A percentile compares a stretch with the other conserved stretches of the same genome.
Conservation (phyloP, 306 rosid species). For the Astragalus membranaceus region DNA sequence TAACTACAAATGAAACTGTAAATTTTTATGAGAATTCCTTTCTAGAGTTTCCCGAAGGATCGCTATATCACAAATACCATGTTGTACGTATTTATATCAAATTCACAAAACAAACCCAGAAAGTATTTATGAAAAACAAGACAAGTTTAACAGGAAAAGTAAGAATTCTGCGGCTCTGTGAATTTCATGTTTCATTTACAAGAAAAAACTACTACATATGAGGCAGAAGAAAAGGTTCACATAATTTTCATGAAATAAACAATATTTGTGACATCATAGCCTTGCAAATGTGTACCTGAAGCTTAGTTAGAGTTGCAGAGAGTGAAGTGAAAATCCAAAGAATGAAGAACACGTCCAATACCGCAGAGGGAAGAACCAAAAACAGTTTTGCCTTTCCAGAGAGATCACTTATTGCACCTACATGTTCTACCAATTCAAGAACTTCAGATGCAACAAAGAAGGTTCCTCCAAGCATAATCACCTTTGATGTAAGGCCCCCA, state of each 20-base stretch:
- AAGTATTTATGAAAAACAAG: not conserved
- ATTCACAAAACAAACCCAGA: not conserved
- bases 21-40: not conserved
- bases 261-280: too few relatives aligned
- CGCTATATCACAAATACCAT: not conserved
- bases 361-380: constrained; percentile 86
- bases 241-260: constrained; percentile 3
- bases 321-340: constrained; percentile 95
- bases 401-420: constrained; percentile 90
- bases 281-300: constrained; percentile 93
- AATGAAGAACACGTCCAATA: constrained; percentile 95
- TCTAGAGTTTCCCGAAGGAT: not conserved
- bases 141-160: not conserved
- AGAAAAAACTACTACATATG: not conserved
- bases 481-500: constrained; percentile 94
- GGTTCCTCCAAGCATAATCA: constrained; percentile 79
- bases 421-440: constrained; percentile 92
- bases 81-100: not conserved
- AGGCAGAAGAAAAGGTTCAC: not conserved
- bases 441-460: constrained; percentile 92
- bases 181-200: not conserved
- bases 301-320: constrained; percentile 89
- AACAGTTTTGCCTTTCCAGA: constrained; percentile 92
- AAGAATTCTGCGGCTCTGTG: not conserved
- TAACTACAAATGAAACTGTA: not conserved